These are phyloP conservation scores for Sphaerulina populicola DNA, from an alignment of 2,329 filamentous ascomycete species.

Conservation along the genomic window DNA sequence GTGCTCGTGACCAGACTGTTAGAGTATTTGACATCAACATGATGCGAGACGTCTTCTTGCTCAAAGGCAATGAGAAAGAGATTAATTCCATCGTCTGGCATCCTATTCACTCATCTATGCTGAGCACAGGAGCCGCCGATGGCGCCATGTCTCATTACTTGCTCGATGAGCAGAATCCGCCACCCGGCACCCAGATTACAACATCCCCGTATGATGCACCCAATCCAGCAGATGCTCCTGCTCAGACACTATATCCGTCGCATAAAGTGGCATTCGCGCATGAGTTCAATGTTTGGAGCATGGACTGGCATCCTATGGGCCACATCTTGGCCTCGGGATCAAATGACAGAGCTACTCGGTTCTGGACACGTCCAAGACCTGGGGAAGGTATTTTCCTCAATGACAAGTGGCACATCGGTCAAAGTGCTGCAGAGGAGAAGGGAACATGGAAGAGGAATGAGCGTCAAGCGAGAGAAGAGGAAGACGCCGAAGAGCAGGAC, in stretches of 20 bases:
- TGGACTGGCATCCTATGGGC: slow-evolving; percentile 95
- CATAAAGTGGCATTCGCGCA: slow-evolving; percentile 83
- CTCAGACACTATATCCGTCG: slow-evolving; percentile 86
- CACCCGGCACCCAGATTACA: slow-evolving; percentile 60
- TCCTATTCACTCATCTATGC: slow-evolving; percentile 77
- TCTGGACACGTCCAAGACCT: slow-evolving; percentile 86
- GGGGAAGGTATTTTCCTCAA: slow-evolving; percentile 79
- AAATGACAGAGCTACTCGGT: slow-evolving; percentile 91
- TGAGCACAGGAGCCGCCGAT: slow-evolving; percentile 84
- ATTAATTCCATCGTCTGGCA: slow-evolving; percentile 91
- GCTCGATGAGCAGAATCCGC: slow-evolving; percentile 88
- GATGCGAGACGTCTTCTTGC: slow-evolving; percentile 93
- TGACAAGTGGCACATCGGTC: slow-evolving; percentile 91
- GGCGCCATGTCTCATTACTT: slow-evolving; percentile 88
- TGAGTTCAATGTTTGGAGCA: slow-evolving; percentile 91
- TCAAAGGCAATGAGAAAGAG: slow-evolving; percentile 93
- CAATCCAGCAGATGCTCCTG: slow-evolving; percentile 68
- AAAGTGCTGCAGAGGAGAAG: slow-evolving; percentile 83
- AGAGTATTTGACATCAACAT: slow-evolving; percentile 91
- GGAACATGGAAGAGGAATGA: slow-evolving; percentile 86
- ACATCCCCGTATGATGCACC: slow-evolving; percentile 77
- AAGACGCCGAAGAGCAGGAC: slow-evolving; percentile 87
- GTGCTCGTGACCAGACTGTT: slow-evolving; percentile 84
- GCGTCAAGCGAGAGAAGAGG: slow-evolving; percentile 74
- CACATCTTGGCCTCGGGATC: slow-evolving; percentile 93